Evolutionary conservation across 371 early-diverging fungal species (phyloP), one percentile per base, ranked within the genome.

Genomic region (Rhizomucor pusillus): DNA sequence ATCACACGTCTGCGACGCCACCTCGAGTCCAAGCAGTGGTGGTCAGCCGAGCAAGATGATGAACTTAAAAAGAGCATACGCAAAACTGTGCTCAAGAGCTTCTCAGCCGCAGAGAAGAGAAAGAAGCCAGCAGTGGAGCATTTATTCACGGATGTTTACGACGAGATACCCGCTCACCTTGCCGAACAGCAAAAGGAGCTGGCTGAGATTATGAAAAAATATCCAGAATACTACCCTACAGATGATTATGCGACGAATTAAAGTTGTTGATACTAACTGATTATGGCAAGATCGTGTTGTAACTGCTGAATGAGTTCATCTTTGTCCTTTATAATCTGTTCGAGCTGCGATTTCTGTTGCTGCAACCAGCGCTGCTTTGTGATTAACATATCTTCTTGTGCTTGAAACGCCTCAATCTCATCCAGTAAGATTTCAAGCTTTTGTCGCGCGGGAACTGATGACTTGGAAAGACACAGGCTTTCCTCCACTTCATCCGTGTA

Each of bases 91-190:
- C 68, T 98, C 19, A 80, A 73, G 52, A 81, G 86, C 33, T 95
- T 98, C 63, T 75, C 80, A 1, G 79, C 77, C 3, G 97, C 95
- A 7, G 98, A 98, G 75, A 87, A 86, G 69, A 53, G 71, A 35
- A 87, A 89, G 81, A 97, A 97, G 72, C 98, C 98, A 3, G 62
- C 87, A 0, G 54, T 96, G 25, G 72, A 75, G 19, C 77, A 94
- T 43, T 53, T 98, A 62, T 98, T 95, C 66, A 91, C 84, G 13
- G 98, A 98, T 67, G 98, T 98, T 16, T 98, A 94, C 64, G 96
- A 94, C 58, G 82, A 85, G 65, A 56, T 90, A 43, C 82, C 97
- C 18, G 86, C 82, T 37, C 77, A 84, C 57, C 67, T 98, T 50
- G 40, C 75, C 35, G 82, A 81, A 55, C 97, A 98, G 66, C 67